Base-by-base conservation (phyloP, 495 filamentous ascomycete genomes). In the Letharia columbiana region DNA sequence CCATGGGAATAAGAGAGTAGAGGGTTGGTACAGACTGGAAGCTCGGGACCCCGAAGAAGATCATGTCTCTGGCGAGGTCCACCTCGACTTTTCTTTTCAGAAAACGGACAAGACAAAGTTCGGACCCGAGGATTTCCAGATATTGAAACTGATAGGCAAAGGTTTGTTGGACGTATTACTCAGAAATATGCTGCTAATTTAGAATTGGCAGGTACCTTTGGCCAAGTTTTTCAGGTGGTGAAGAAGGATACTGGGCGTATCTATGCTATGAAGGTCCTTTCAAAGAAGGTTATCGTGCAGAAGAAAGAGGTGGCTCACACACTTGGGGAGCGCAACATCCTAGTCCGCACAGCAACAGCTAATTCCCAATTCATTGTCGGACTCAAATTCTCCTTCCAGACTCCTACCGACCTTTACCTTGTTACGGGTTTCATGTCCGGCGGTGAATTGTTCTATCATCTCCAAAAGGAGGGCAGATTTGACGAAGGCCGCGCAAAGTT, bases 391-490 rank as follows among this genome's bases (percentile, higher is more conserved):
- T 98, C 94, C 2, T 99, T 99, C 79, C 94, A 99, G 73, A 98
- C 94, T 0, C 91, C 92, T 7, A 92, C 91, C 15, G 94, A 99
- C 73, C 85, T 99, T 2, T 98, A 97, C 74, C 82, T 99, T 3
- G 95, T 99, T 35, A 98, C 95, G n/a, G 95, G 97, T 73, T 99
- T 96, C 80, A 98, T 99, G 94, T 98, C 95, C 7, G 94, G 94
- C 7, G 95, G 94, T 45, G 94, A 98, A 74, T 79, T 99, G 2
- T 99, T 99, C 77, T 99, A 93, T 92, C 94, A 99, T 79, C 77
- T 99, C 54, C 94, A 98, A 74, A 96, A 95, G 76, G 94, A 98
- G 73, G 95, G 95, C 50, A 88, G 92, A 23, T 99, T 99, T 75
- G 86, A 92, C 69, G 94, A 98, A 78, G 88, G 87, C 65, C 86